Evolutionary conservation across 2,329 filamentous ascomycete species (phyloP).

Genomic region (Colletotrichum simmondsii): DNA sequence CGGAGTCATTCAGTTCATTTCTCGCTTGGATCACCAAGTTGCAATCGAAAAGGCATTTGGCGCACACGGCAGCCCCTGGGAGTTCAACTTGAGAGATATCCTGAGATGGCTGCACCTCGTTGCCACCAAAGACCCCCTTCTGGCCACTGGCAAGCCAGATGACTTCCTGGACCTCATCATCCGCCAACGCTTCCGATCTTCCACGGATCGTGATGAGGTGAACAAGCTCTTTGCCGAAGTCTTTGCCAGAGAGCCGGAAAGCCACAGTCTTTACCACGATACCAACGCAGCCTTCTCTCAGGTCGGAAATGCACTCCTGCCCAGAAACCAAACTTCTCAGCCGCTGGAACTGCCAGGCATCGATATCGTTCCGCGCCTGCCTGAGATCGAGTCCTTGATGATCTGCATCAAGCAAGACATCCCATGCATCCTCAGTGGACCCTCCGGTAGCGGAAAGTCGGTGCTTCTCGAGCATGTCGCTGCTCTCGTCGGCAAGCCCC

Average conservation of each 20-base stretch:
- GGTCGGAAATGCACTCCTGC: slow-evolving; percentile 80
- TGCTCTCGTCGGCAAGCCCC: slow-evolving; percentile 77
- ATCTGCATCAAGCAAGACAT: slow-evolving; percentile 87
- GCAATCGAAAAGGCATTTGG: slow-evolving; percentile 69
- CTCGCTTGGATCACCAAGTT: slow-evolving; percentile 79
- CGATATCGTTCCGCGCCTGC: slow-evolving; percentile 66
- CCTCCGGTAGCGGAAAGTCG: slow-evolving; percentile 89
- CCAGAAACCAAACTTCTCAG: slow-evolving; percentile 67
- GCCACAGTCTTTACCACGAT: slow-evolving; percentile 78
- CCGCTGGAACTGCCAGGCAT: slow-evolving; percentile 62
- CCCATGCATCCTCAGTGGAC: slow-evolving; percentile 88
- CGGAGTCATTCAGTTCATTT: slow-evolving; percentile 83
- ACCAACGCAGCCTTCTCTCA: slow-evolving; percentile 75
- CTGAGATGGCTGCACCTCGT: slow-evolving; percentile 86
- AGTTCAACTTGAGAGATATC: slow-evolving; percentile 93
- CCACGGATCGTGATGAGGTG: slow-evolving; percentile 74
- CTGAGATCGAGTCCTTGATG: slow-evolving; percentile 86
- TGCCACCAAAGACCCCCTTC: slow-evolving; percentile 67
- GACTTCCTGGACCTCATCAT: slow-evolving; percentile 88
- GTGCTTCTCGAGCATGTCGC: slow-evolving; percentile 83
- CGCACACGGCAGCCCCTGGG: slow-evolving; percentile 83
- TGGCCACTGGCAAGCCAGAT: slow-evolving; percentile 68
- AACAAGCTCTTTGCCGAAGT: slow-evolving; percentile 72
- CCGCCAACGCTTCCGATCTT: slow-evolving; percentile 84
- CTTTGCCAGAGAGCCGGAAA: slow-evolving; percentile 64